Percentiles rank a stretch among this genome's conserved stretches.
Conservation (phyloP, 208 protist species). For the Wallacemonas sp. region DNA sequence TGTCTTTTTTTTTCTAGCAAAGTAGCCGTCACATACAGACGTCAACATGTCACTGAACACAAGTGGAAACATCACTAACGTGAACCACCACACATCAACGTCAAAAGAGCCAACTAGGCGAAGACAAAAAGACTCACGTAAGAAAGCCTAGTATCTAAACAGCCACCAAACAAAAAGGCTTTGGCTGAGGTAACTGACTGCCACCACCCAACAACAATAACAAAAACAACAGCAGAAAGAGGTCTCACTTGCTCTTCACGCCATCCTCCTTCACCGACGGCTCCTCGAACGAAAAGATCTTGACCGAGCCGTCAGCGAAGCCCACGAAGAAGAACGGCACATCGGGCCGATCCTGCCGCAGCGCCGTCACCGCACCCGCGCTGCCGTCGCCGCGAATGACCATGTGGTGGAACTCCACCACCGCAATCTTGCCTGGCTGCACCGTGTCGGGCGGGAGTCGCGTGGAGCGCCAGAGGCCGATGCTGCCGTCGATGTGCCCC, state of each 20-base stretch:
- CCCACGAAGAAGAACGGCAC: slow-evolving; percentile 79
- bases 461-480: slow-evolving; percentile 74
- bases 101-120: no score
- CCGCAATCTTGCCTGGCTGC: slow-evolving; percentile 49
- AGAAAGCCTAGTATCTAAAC: no score
- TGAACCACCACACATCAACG: no score
- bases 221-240: neutral
- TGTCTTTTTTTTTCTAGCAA: no score
- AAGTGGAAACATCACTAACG: no score
- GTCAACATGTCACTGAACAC: no score
- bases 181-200: no score
- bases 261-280: slow-evolving; percentile 18
- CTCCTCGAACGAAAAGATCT: slow-evolving; percentile 61
- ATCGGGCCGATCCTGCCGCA: slow-evolving; percentile 57
- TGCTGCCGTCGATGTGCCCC: slow-evolving; percentile 77
- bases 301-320: slow-evolving; percentile 54
- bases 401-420: slow-evolving; percentile 63
- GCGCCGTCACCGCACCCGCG: slow-evolving; percentile 57
- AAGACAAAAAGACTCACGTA: no score
- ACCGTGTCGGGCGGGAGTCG: slow-evolving; percentile 73
- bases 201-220: no score
- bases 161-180: no score
- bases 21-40: no score
- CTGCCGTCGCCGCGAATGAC: slow-evolving; percentile 29
- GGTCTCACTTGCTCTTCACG: slow-evolving; percentile 1